Base-by-base conservation (phyloP, 345 rosid species). In the Euphorbia peplus region DNA sequence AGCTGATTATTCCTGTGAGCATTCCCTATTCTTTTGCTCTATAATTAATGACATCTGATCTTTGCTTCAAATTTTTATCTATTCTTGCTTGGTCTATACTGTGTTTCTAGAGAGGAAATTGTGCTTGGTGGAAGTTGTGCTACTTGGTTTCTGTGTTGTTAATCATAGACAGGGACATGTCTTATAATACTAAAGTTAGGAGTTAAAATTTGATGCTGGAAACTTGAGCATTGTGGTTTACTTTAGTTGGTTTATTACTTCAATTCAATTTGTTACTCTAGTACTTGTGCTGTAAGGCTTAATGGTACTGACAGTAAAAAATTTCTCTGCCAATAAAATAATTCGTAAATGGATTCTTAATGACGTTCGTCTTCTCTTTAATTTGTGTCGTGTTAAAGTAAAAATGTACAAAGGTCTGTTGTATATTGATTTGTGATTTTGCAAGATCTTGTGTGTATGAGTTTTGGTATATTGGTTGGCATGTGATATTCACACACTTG, bases 1-100 rank as follows among this genome's bases (percentile, higher is more conserved):
- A 90, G 82, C 80, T 95, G 71, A 80, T 90, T 67, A 74, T 95
- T 76, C 99, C 96, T 7, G 98, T 95, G 80, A 83, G 99, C 60
- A 63, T 39, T 73, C 35, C 70, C 67, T 39, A 61, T 69, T 50
- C 42, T 64, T 68, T 71, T 46, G 53, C 18, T 59, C 76, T 15
- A n/a, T 72, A 70, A 21, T 26, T 21, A 19, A 42, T 72, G 64
- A 22, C 59, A 37, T 55, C 21, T 4, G 39, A 51, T 56, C 47
- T 54, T 32, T 60, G 48, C 37, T 68, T 28, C 19, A 50, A 39
- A 46, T 63, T 56, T 50, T 54, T 29, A 35, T 57, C 25, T 9
- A 10, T 22, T 16, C 57, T 39, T 64, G 50, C 46, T 57, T 24
- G 50, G 14, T 30, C 7, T 48, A 15, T 41, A 9, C 54, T 12